A percentile compares a stretch with the other conserved stretches of the same genome.
Conservation (phyloP, 768 basidiomycete species). For the Boletus subparvulus region DNA sequence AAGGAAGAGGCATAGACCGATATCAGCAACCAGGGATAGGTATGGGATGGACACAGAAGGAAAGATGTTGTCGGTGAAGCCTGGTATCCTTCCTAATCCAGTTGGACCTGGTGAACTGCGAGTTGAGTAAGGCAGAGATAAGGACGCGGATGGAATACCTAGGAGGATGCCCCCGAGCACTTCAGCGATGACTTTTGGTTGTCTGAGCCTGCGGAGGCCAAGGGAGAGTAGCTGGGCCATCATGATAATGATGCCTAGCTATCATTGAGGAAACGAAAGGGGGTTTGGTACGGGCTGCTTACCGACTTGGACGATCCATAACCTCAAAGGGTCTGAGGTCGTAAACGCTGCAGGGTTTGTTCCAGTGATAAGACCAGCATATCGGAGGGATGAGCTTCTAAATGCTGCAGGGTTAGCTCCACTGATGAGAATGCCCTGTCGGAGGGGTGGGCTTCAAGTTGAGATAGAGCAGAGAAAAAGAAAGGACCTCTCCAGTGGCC, state of each 20-base stretch:
- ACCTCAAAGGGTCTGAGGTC: conserved; percentile 61
- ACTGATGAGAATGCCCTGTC: conserved; percentile 69
- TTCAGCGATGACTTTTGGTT: conserved; percentile 85
- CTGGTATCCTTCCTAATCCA: conserved; percentile 77
- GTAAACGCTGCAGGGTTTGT: conserved; percentile 71
- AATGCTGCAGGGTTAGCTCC: conserved; percentile 72
- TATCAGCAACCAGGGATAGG: conserved; percentile 83
- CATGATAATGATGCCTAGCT: conserved; percentile 73
- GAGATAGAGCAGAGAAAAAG: not conserved
- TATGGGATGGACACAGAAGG: conserved; percentile 69
- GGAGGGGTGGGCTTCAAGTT: conserved; percentile 1
- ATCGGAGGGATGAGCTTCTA: conserved; percentile 26
- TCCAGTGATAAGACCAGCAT: conserved; percentile 78
- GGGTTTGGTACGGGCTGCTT: conserved; percentile 19
- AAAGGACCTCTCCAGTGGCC: conserved; percentile 25
- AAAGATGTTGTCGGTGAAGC: conserved; percentile 86
- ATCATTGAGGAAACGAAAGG: not conserved
- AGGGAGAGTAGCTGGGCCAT: conserved; percentile 78
- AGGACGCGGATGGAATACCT: conserved; percentile 49
- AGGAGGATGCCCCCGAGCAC: conserved; percentile 90
- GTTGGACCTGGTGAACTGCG: conserved; percentile 39
- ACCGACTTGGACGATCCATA: conserved; percentile 84
- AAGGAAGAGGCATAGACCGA: conserved; percentile 84
- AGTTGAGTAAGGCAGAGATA: not conserved
- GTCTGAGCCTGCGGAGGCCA: conserved; percentile 67